Evolutionary conservation across 2,329 filamentous ascomycete species (phyloP).

Genomic region (Aspergillus sp.): DNA sequence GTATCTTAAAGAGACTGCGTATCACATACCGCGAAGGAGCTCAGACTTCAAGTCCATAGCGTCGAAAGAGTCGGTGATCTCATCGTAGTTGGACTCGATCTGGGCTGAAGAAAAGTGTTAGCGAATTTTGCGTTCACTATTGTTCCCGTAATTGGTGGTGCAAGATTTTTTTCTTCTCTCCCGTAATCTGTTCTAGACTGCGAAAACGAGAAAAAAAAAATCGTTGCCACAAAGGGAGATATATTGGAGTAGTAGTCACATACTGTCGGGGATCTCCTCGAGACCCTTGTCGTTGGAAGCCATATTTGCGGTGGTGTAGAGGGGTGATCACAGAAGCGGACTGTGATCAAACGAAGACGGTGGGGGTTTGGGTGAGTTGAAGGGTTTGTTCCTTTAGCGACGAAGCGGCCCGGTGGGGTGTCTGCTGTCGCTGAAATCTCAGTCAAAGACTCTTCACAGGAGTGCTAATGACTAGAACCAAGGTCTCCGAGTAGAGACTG

Average conservation of each 20-base stretch:
- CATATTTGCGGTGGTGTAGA: constrained; percentile 78
- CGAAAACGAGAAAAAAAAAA: background rate
- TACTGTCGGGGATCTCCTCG: constrained; percentile 95
- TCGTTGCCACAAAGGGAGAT: constrained; percentile 5
- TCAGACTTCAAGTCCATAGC: constrained; percentile 96
- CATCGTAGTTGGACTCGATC: constrained; percentile 99
- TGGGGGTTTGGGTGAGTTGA: constrained; percentile 33
- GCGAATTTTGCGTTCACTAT: constrained; percentile 13
- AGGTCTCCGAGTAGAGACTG: constrained; percentile 35
- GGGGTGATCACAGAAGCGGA: constrained; percentile 70
- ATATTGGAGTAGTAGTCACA: constrained; percentile 44
- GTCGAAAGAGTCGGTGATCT: constrained; percentile 99
- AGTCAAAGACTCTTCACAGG: constrained; percentile 11
- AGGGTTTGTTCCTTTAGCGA: constrained; percentile 31
- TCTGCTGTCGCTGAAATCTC: constrained; percentile 25
- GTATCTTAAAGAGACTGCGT: constrained; percentile 10
- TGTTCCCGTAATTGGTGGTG: background rate
- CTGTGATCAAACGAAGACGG: constrained; percentile 59
- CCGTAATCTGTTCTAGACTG: background rate
- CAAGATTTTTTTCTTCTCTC: constrained; percentile 13
- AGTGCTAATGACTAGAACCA: constrained; percentile 34
- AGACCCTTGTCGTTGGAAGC: constrained; percentile 91
- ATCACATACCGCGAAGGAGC: constrained; percentile 80
- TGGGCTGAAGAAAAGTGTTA: constrained; percentile 63
- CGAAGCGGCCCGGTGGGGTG: constrained; percentile 32